These are phyloP conservation scores for Penicillium sp. DNA, from an alignment of 2,329 filamentous ascomycete species.

Conservation along the genomic window DNA sequence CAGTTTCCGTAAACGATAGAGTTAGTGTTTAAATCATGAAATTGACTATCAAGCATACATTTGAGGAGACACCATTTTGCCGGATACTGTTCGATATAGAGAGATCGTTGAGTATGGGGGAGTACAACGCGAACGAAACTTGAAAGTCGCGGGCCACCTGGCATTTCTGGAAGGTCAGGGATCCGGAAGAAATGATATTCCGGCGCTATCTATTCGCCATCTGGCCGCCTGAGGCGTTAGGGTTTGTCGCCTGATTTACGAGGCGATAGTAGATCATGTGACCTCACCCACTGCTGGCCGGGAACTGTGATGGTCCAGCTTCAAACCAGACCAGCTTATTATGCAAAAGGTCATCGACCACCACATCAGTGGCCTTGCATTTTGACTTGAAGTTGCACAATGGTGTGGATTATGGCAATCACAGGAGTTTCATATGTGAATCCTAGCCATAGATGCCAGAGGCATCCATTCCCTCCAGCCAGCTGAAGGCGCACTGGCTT, in stretches of 20 bases:
- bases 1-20: constrained; percentile 1
- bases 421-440: neutral
- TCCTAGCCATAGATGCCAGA: neutral
- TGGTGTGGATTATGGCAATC: neutral
- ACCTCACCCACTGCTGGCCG: neutral
- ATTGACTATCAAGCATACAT: constrained; percentile 51
- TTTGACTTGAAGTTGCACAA: neutral
- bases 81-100: constrained; percentile 21
- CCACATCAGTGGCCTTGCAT: neutral
- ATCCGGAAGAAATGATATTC: constrained; percentile 13
- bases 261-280: neutral
- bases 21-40: neutral
- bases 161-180: constrained; percentile 18
- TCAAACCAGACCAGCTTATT: constrained; percentile 10
- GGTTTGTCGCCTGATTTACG: neutral
- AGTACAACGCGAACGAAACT: constrained; percentile 12
- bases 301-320: constrained; percentile 7
- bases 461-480: neutral
- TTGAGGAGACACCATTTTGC: constrained; percentile 66
- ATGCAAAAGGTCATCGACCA: constrained; percentile 9
- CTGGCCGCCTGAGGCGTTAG: neutral
- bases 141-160: constrained; percentile 20
- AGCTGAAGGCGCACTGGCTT: constrained; percentile 1
- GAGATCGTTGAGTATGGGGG: constrained; percentile 13
- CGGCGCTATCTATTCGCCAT: neutral